A percentile compares a stretch with the other conserved stretches of the same genome.
Evolutionary conservation across 2,329 filamentous ascomycete species (phyloP).

Genomic region (Annulohypoxylon truncatum): DNA sequence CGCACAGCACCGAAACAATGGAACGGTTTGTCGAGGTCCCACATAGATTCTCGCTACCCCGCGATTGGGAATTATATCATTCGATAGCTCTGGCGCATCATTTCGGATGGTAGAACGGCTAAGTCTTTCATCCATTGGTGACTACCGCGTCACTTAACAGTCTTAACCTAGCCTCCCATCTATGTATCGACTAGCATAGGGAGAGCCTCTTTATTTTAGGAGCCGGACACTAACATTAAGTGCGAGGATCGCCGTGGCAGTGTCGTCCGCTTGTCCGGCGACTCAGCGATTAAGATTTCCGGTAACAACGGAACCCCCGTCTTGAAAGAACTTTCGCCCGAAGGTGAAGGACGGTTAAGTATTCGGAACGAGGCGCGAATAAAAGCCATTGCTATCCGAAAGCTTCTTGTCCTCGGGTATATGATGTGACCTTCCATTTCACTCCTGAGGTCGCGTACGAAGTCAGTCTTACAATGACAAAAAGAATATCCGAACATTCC

Average conservation of each 20-base stretch:
- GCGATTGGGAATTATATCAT: constrained; percentile 29
- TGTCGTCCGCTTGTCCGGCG: constrained; percentile 33
- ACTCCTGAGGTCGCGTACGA: constrained; percentile 5
- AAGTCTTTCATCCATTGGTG: background rate
- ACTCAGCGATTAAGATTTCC: constrained; percentile 9
- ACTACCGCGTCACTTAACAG: background rate
- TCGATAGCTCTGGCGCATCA: background rate
- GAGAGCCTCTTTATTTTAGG: constrained; percentile 6
- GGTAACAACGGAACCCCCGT: background rate
- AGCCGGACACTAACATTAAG: constrained; percentile 17
- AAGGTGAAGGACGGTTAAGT: background rate
- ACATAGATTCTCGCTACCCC: constrained; percentile 28
- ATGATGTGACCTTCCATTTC: constrained; percentile 16
- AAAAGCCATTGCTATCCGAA: background rate
- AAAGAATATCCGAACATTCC: constrained; percentile 7
- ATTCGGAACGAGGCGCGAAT: constrained; percentile 30
- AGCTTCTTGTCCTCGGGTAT: constrained; percentile 26
- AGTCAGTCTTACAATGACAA: constrained; percentile 2
- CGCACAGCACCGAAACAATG: constrained; percentile 20
- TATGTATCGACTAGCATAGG: constrained; percentile 2
- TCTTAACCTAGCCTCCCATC: background rate
- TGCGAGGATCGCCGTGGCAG: constrained; percentile 22
- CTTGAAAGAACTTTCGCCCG: constrained; percentile 17
- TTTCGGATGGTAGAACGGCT: constrained; percentile 16
- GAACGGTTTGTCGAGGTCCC: constrained; percentile 6